Evolutionary conservation across 352 stramenopile species (phyloP), one percentile per base, ranked within the genome.

Genomic region (Phytopythium montanum): DNA sequence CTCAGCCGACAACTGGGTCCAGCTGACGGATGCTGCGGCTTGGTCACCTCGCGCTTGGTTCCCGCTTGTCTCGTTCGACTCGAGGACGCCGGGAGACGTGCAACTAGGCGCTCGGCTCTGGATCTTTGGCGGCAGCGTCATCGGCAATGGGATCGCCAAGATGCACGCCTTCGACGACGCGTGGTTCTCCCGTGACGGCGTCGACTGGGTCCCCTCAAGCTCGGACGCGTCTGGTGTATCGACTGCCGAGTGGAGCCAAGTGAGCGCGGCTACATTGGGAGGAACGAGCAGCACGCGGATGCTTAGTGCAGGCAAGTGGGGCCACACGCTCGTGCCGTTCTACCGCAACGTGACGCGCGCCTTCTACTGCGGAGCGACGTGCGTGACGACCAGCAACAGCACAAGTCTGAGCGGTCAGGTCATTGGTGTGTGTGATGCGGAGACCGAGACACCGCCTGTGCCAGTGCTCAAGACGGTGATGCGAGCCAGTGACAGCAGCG

Each of bases 1-100:
- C 44, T 56, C 59, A 2, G 28, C 54, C 5, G 71, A 67, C 52
- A 59, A 39, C 0, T 93, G 83, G 85, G 65, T 65, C 13, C 45
- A 72, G 14, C 31, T 90, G 2, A 45, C 55, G 2, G 59, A 65
- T 21, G 38, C 53, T 8, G 81, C 85, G 6, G 69, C 78, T n/a
- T 94, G 85, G 85, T 67, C 73, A 14, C 52, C 79, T 38, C 76
- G 85, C 29, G 85, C 77, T n/a, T 94, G 84, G 80, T 80, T 88
- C 65, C 71, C 83, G 25, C 58, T 92, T 18, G 69, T 94, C 23
- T 90, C 81, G 0, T 92, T 92, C 56, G 73, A 92, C 59, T 88
- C 85, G 5, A 70, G 75, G 21, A 88, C 73, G 26, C 73, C 73
- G 36, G 76, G 70, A 3, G 83, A 94, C 59, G 69, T 88, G 0